Percentiles rank a stretch among this genome's conserved stretches.
These are phyloP conservation scores for Scleromitrula shiraiana DNA, from an alignment of 2,329 filamentous ascomycete genomes.

Conservation along the genomic window DNA sequence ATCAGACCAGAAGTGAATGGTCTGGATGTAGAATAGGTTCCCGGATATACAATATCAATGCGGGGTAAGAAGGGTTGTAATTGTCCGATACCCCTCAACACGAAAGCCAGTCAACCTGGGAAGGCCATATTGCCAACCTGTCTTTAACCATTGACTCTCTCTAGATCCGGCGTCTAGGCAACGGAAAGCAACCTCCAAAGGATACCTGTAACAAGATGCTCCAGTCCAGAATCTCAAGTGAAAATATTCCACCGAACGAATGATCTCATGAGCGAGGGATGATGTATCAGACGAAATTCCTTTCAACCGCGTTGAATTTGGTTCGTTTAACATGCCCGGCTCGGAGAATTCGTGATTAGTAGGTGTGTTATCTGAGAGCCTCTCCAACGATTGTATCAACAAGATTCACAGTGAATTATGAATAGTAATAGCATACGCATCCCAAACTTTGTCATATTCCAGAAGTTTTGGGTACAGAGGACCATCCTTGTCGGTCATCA, in stretches of 20 bases:
- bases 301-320: conserved; percentile 7
- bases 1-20: no score
- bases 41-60: no score
- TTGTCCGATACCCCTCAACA: background rate
- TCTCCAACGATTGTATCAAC: conserved; percentile 11
- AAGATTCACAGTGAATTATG: conserved; percentile 11
- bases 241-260: conserved; percentile 9
- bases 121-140: background rate
- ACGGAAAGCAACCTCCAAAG: conserved; percentile 12
- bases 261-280: conserved; percentile 7
- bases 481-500: background rate
- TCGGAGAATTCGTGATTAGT: background rate
- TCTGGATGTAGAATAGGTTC: no score
- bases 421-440: conserved; percentile 8
- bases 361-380: background rate
- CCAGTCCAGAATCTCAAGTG: conserved; percentile 8
- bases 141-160: conserved; percentile 8
- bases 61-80: background rate
- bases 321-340: conserved; percentile 2
- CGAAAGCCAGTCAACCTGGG: background rate
- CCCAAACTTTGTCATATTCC: conserved; percentile 8
- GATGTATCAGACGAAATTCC: conserved; percentile 10
- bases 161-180: conserved; percentile 10
- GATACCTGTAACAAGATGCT: conserved; percentile 10
- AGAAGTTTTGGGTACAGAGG: conserved; percentile 8